Evolutionary conservation across 805 yeast species (phyloP).

Genomic region (Maudiozyma turicensis): DNA sequence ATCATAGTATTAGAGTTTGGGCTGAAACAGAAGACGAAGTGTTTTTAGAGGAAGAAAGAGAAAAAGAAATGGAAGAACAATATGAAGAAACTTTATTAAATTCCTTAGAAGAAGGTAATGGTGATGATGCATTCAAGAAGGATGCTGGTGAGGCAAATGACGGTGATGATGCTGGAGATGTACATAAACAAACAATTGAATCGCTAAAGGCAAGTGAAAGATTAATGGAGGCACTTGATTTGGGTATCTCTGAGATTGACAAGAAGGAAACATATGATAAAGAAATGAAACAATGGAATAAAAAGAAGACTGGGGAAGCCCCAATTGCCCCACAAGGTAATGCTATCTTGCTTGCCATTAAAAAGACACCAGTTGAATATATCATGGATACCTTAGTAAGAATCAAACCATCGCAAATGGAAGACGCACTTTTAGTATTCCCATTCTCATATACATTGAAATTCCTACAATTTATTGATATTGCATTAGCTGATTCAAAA

Average conservation of each 20-base stretch:
- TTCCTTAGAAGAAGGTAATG: conserved; percentile 52
- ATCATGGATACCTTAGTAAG: conserved; percentile 62
- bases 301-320: conserved; percentile 35
- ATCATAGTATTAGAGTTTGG: conserved; percentile 91
- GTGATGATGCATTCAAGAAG: conserved; percentile 32
- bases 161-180: conserved; percentile 52
- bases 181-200: conserved; percentile 76
- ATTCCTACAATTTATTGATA: conserved; percentile 61
- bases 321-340: conserved; percentile 57
- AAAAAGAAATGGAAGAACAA: conserved; percentile 86
- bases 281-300: conserved; percentile 34
- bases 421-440: conserved; percentile 83
- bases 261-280: conserved; percentile 41
- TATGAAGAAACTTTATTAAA: conserved; percentile 74
- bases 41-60: conserved; percentile 94
- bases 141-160: conserved; percentile 32
- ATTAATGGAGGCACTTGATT: conserved; percentile 82
- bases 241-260: conserved; percentile 64
- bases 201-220: conserved; percentile 92
- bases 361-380: conserved; percentile 63
- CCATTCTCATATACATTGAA: conserved; percentile 78
- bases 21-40: conserved; percentile 87
- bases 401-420: conserved; percentile 76
- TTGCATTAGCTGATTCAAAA: conserved; percentile 51
- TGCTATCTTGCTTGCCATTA: conserved; percentile 65